These are phyloP conservation scores for Penicillium sp. DNA, from an alignment of 2,329 filamentous ascomycete species.

Conservation along the genomic window DNA sequence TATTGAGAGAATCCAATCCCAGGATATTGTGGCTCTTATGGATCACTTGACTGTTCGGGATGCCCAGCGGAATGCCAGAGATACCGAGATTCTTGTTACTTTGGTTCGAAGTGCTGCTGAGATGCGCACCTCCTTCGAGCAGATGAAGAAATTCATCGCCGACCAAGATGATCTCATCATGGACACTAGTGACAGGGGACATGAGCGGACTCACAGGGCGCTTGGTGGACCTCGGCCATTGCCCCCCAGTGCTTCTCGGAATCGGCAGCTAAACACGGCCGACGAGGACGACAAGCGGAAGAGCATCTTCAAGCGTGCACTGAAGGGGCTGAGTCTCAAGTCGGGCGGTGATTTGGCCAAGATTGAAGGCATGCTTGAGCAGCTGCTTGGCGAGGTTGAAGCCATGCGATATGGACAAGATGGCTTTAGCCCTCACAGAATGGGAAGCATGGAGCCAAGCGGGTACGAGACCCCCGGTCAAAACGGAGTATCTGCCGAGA, in stretches of 20 bases:
- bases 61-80: constrained; percentile 89
- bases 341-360: constrained; percentile 82
- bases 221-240: constrained; percentile 84
- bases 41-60: constrained; percentile 97
- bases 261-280: constrained; percentile 48
- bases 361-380: constrained; percentile 89
- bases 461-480: constrained; percentile 80
- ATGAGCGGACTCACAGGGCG: constrained; percentile 78
- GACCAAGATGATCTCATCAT: constrained; percentile 89
- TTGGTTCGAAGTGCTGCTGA: constrained; percentile 91
- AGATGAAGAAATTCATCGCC: constrained; percentile 87
- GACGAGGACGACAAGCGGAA: constrained; percentile 73
- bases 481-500: constrained; percentile 67
- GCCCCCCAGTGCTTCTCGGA: constrained; percentile 63
- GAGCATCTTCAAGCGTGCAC: constrained; percentile 89
- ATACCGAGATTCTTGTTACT: constrained; percentile 93
- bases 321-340: constrained; percentile 85
- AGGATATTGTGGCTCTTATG: constrained; percentile 96
- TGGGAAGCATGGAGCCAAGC: constrained; percentile 64
- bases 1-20: constrained; percentile 88
- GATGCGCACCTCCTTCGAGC: constrained; percentile 94
- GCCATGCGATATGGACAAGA: constrained; percentile 63
- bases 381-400: constrained; percentile 88
- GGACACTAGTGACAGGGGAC: constrained; percentile 79
- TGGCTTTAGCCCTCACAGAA: constrained; percentile 28